Evolutionary conservation across 345 rosid species (phyloP).

Genomic region (Syzygium aromaticum): DNA sequence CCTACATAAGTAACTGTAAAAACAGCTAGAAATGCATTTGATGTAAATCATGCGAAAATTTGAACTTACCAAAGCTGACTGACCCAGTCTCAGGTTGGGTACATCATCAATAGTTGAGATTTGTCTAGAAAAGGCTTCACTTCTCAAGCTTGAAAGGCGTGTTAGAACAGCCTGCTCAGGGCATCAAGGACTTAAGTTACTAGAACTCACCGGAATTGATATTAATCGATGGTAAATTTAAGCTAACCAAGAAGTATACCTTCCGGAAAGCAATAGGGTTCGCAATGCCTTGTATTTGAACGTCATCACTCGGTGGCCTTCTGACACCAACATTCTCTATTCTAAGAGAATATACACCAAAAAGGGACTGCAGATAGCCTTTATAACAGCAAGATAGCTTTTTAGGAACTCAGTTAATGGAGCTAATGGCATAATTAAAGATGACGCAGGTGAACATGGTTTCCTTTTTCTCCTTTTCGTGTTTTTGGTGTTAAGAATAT

Average conservation of each 20-base stretch:
- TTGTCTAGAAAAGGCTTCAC: conserved; percentile 36
- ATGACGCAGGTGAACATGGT: neutral
- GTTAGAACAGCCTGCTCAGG: conserved; percentile 43
- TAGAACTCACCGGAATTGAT: neutral
- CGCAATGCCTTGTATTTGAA: conserved; percentile 54
- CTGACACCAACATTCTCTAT: conserved; percentile 64
- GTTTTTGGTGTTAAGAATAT: neutral
- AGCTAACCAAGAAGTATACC: conserved; percentile 18
- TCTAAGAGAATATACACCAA: conserved; percentile 63
- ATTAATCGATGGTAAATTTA: neutral
- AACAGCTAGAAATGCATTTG: neutral
- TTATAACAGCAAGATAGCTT: conserved; percentile 1
- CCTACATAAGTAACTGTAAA: neutral
- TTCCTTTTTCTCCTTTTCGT: neutral
- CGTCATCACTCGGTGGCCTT: conserved; percentile 59
- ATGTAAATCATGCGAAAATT: conserved; percentile 20
- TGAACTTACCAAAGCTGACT: conserved; percentile 10
- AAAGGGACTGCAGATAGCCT: conserved; percentile 69
- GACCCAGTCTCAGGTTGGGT: conserved; percentile 29
- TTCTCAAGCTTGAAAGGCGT: conserved; percentile 49
- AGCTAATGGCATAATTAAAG: neutral
- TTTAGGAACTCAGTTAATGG: neutral
- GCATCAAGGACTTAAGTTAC: neutral
- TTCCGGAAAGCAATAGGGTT: conserved; percentile 60
- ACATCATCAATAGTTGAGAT: conserved; percentile 39